These are phyloP conservation scores for Naumovozyma castellii DNA, from an alignment of 805 yeast species.

Conservation along the genomic window DNA sequence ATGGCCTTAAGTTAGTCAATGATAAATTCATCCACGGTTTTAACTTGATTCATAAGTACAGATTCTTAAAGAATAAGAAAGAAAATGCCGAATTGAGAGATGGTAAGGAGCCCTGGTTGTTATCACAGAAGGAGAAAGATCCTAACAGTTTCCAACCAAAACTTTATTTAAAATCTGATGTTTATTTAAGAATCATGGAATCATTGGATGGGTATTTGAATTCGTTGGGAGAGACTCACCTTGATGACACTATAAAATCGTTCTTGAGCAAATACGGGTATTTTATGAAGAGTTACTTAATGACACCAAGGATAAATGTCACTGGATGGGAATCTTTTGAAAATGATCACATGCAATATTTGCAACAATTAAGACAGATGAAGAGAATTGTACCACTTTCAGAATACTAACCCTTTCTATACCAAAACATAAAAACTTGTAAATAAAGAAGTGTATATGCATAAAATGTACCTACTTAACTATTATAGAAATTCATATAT, in stretches of 20 bases:
- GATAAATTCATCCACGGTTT: slow-evolving; percentile 32
- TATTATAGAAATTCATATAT: too few species aligned
- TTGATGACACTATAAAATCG: slow-evolving; percentile 9
- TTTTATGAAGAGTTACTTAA: slow-evolving; percentile 26
- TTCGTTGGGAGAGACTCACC: slow-evolving; percentile 5
- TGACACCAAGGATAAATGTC: slow-evolving; percentile 18
- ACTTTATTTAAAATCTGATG: slow-evolving; percentile 23
- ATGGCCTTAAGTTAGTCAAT: slow-evolving; percentile 26
- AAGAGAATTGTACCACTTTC: slow-evolving; percentile 4
- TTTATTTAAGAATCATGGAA: slow-evolving; percentile 6
- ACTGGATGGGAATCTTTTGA: slow-evolving; percentile 20
- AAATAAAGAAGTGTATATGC: too few species aligned
- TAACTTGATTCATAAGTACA: slow-evolving; percentile 23
- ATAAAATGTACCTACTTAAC: too few species aligned
- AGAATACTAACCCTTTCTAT: not conserved
- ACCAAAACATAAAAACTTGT: not conserved
- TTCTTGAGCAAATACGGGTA: slow-evolving; percentile 24
- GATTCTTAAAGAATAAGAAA: slow-evolving; percentile 9
- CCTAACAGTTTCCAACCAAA: slow-evolving; percentile 19
- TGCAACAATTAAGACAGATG: slow-evolving; percentile 12
- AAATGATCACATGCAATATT: slow-evolving; percentile 8
- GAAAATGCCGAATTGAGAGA: slow-evolving; percentile 1
- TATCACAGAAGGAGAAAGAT: slow-evolving; percentile 13
- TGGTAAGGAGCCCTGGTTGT: slow-evolving; percentile 14
- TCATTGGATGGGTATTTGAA: slow-evolving; percentile 22